These are phyloP conservation scores for Sugiyamaella pinicola DNA, from an alignment of 1,139 yeast species.

Conservation along the genomic window DNA sequence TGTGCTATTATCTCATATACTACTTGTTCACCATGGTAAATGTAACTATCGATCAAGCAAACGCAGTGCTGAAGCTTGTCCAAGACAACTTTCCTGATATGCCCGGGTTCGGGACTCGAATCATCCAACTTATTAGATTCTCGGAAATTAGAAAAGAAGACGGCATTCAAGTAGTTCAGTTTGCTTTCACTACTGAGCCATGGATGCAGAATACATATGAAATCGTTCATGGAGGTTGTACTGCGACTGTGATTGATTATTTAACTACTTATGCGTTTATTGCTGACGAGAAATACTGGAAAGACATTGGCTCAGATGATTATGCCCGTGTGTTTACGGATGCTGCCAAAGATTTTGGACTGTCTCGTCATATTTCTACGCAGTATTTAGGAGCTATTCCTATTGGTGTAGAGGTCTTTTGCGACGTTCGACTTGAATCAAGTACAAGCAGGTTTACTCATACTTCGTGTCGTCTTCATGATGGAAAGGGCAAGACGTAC, in stretches of 20 bases:
- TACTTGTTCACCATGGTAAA: too few relatives aligned
- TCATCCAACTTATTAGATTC: constrained; percentile 2
- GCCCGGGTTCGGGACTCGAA: constrained; percentile 7
- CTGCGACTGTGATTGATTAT: constrained; percentile 39
- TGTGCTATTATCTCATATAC: too few relatives aligned
- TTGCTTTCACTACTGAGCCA: constrained; percentile 30
- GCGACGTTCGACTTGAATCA: constrained; percentile 33
- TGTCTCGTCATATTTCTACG: constrained; percentile 36
- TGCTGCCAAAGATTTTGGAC: constrained; percentile 31
- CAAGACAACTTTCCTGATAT: neutral
- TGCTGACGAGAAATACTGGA: constrained; percentile 37
- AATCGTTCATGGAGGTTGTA: constrained; percentile 43
- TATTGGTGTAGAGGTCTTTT: constrained; percentile 29
- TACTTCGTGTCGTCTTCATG: constrained; percentile 30
- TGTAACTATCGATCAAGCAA: constrained; percentile 9
- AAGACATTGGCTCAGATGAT: constrained; percentile 22
- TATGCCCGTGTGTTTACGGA: constrained; percentile 22
- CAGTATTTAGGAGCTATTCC: constrained; percentile 40
- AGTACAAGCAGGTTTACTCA: constrained; percentile 36
- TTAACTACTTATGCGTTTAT: constrained; percentile 34
- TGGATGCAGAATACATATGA: constrained; percentile 32
- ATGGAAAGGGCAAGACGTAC: constrained; percentile 29
- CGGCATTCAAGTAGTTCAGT: constrained; percentile 24
- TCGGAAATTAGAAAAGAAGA: constrained; percentile 9
- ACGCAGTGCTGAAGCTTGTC: constrained; percentile 10